Evolutionary conservation across 371 early-diverging fungal genomes (phyloP), one percentile per base, ranked within the genome.

Genomic region (Blakeslea trispora): DNA sequence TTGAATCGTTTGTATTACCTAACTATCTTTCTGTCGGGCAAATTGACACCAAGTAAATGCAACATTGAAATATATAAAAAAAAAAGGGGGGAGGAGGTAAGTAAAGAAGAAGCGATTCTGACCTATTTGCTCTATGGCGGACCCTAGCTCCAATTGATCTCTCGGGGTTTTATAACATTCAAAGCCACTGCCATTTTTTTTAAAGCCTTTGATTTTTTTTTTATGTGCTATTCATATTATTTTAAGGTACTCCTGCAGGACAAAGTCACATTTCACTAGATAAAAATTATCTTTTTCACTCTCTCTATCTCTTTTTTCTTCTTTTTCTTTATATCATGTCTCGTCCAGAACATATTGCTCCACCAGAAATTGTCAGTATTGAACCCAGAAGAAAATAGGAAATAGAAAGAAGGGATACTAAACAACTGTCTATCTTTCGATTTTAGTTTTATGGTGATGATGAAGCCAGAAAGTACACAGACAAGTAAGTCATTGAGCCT

Each of bases 391-490:
- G n/a, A n/a, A n/a, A n/a, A n/a, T n/a, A n/a, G n/a, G n/a, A n/a
- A n/a, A n/a, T n/a, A n/a, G n/a, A n/a, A n/a, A n/a, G n/a, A n/a
- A n/a, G n/a, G n/a, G n/a, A n/a, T n/a, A n/a, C n/a, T n/a, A n/a
- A n/a, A n/a, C n/a, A n/a, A n/a, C n/a, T n/a, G n/a, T n/a, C n/a
- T n/a, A n/a, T n/a, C n/a, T n/a, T n/a, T n/a, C 75, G 14, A 17
- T 11, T 21, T 21, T 71, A 91, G 84, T 90, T 88, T 61, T 93
- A 93, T 69, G 88, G 93, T 58, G 95, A 95, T 15, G 77, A 72
- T 13, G 97, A 97, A 83, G 96, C 99, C 5, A 77, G 81, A 66
- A 97, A 97, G 75, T 98, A 98, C 73, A 95, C 96, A 32, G 81
- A 84, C 69, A 97, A 94, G 92, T 93, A 84, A 63, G 11, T 8